A percentile compares a stretch with the other conserved stretches of the same genome.
phyloP scores from a whole-genome alignment of 2,329 filamentous ascomycete genomes.

The Penicillium sclerotiorum region DNA sequence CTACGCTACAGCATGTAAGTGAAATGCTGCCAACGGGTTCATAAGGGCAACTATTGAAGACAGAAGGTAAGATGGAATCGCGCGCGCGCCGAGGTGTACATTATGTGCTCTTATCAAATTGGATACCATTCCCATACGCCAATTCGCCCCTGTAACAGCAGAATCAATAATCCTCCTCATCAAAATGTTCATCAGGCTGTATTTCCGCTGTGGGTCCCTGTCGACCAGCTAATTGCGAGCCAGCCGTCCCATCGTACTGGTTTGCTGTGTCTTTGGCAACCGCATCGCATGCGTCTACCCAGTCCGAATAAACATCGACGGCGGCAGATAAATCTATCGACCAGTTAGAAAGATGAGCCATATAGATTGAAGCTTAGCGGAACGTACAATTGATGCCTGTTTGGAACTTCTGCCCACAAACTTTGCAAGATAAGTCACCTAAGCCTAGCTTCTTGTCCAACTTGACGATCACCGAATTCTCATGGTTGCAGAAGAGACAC shows the following conservation, averaged over 20 bases:
- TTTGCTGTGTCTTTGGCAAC: conserved; percentile 65
- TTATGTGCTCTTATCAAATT: conserved; percentile 12
- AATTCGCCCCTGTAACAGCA: conserved; percentile 18
- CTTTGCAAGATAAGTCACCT: conserved; percentile 83
- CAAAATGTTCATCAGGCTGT: conserved; percentile 23
- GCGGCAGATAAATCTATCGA: conserved; percentile 77
- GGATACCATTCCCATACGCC: conserved; percentile 24
- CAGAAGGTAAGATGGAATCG: conserved; percentile 3
- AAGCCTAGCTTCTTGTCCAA: conserved; percentile 91
- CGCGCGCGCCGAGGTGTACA: conserved; percentile 7
- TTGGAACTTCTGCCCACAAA: conserved; percentile 92
- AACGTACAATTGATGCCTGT: conserved; percentile 85
- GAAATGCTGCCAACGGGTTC: not conserved
- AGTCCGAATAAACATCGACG: conserved; percentile 96
- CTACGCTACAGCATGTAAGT: not conserved
- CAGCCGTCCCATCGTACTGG: conserved; percentile 32
- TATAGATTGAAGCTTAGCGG: not conserved
- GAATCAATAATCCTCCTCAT: conserved; percentile 37
- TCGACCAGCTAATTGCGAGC: conserved; percentile 23
- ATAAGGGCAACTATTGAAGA: not conserved
- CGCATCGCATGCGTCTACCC: conserved; percentile 90
- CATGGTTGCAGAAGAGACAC: conserved; percentile 98
- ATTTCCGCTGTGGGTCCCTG: conserved; percentile 19
- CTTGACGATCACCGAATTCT: conserved; percentile 87
- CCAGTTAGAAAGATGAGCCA: not conserved